These are phyloP conservation scores for Lithocarpus polystachyus DNA, from an alignment of 306 rosid genomes.

Conservation along the genomic window DNA sequence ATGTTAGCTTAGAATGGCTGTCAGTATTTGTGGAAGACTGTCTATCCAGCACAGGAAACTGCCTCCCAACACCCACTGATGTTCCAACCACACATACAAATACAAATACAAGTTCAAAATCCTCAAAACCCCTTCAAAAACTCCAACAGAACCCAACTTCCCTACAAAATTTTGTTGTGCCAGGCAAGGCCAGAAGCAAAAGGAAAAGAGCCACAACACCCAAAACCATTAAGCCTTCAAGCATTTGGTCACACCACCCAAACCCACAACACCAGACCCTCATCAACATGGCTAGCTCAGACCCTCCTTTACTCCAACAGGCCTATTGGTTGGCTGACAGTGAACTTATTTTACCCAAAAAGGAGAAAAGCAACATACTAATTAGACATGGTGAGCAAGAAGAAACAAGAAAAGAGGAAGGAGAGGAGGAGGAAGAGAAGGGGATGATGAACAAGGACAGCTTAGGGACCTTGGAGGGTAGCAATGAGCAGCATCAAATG, in stretches of 20 bases:
- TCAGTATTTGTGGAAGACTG: slow-evolving; percentile 77
- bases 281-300: slow-evolving; percentile 23
- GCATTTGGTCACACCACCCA: slow-evolving; percentile 33
- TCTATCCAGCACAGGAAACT: slow-evolving; percentile 51
- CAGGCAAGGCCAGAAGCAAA: slow-evolving; percentile 76
- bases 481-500: slow-evolving; percentile 28
- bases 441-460: slow-evolving; percentile 23
- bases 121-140: slow-evolving; percentile 34
- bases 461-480: slow-evolving; percentile 5
- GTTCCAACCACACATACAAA: slow-evolving; percentile 18
- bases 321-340: slow-evolving; percentile 63
- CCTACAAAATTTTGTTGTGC: slow-evolving; percentile 40
- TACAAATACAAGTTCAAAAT: slow-evolving; percentile 24
- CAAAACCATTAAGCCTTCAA: slow-evolving; percentile 34
- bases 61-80: slow-evolving; percentile 37
- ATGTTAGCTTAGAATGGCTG: slow-evolving; percentile 70
- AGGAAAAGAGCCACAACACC: slow-evolving; percentile 53
- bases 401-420: slow-evolving; percentile 5
- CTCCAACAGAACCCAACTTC: slow-evolving; percentile 21
- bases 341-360: slow-evolving; percentile 45
- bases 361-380: slow-evolving; percentile 9
- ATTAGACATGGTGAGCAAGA: slow-evolving; percentile 3
- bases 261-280: slow-evolving; percentile 38
- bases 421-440: slow-evolving; percentile 11
- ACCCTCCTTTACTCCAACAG: slow-evolving; percentile 59